Percentiles rank a stretch among this genome's conserved stretches.
These are phyloP conservation scores for Dictyostelium capitatum DNA, from an alignment of 78 protist species.

Conservation along the genomic window DNA sequence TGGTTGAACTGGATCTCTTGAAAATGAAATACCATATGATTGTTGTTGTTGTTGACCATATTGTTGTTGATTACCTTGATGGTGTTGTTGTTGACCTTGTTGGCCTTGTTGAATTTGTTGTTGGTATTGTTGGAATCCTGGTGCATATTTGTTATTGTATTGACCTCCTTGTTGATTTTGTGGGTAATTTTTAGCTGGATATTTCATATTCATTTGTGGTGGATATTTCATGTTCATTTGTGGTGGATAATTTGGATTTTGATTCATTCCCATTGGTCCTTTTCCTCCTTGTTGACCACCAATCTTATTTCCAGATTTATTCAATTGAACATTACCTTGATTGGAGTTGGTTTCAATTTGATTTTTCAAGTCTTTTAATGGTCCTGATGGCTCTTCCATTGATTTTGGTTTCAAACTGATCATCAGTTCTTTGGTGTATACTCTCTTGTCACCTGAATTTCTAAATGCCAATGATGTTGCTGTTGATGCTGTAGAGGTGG, in stretches of 20 bases:
- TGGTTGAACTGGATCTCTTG: slow-evolving; percentile 10
- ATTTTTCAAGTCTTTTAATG: slow-evolving; percentile 25
- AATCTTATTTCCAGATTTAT: slow-evolving; percentile 44
- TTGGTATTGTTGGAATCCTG: slow-evolving; percentile 30
- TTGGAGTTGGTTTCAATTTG: slow-evolving; percentile 27
- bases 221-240: slow-evolving; percentile 39
- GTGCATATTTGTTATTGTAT: neutral
- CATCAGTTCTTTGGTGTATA: slow-evolving; percentile 40
- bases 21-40: neutral
- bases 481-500: neutral
- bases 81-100: slow-evolving; percentile 26
- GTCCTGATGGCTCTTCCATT: slow-evolving; percentile 16
- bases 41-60: neutral
- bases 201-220: slow-evolving; percentile 20
- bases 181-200: neutral
- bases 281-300: neutral
- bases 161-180: slow-evolving; percentile 21
- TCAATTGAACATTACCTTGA: neutral
- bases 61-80: slow-evolving; percentile 27
- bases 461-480: slow-evolving; percentile 31
- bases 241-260: slow-evolving; percentile 34
- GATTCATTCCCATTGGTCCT: slow-evolving; percentile 11
- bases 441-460: slow-evolving; percentile 41
- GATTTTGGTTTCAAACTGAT: slow-evolving; percentile 17
- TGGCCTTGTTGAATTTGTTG: slow-evolving; percentile 27